Evolutionary conservation across 441 rosid species (phyloP).

Genomic region (Biscutella laevigata): DNA sequence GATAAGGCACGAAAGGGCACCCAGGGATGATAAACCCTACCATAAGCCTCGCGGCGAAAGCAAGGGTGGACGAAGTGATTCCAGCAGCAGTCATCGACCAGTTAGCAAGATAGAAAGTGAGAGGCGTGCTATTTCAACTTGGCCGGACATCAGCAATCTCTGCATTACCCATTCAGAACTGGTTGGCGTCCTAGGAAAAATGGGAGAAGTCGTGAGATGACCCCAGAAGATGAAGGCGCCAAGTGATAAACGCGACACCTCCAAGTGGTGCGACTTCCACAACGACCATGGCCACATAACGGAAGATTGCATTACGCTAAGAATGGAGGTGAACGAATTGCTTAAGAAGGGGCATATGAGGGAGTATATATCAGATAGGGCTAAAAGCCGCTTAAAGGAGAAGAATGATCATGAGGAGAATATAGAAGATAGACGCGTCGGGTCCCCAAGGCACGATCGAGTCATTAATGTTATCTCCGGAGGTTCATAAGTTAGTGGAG

Average conservation of each 20-base stretch:
- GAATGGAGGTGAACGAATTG: not conserved
- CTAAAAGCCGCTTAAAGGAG: not conserved
- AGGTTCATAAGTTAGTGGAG: not conserved
- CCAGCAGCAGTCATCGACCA: too few species aligned
- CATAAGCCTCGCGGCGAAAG: too few species aligned
- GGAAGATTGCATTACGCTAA: not conserved
- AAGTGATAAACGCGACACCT: not conserved
- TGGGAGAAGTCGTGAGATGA: not conserved
- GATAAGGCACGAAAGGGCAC: too few species aligned
- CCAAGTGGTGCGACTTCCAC: too few species aligned
- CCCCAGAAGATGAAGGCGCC: not conserved
- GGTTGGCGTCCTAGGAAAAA: too few species aligned
- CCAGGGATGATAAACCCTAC: too few species aligned
- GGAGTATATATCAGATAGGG: not conserved
- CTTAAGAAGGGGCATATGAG: not conserved
- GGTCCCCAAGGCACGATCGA: not conserved
- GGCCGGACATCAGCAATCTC: not conserved
- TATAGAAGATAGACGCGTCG: too few species aligned
- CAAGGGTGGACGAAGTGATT: too few species aligned
- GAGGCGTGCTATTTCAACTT: not conserved
- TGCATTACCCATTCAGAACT: too few species aligned
- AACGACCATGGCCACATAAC: not conserved
- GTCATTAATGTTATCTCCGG: not conserved
- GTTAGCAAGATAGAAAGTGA: not conserved
- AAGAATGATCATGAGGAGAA: too few species aligned